phyloP scores from a whole-genome alignment of 805 yeast species.

The Scheffersomyces amazonensis region DNA sequence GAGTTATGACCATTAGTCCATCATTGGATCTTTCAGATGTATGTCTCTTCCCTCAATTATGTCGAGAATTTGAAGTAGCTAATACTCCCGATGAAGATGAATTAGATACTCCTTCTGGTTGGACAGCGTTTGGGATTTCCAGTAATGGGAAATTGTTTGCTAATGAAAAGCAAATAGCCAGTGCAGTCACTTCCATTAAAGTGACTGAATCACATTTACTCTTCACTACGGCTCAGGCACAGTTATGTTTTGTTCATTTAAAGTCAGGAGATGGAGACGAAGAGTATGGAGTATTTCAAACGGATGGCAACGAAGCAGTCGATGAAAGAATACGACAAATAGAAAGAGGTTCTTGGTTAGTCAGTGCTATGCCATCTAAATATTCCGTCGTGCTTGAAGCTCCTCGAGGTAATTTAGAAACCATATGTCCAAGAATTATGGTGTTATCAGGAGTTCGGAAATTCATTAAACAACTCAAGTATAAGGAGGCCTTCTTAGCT shows the following conservation, averaged over 20 bases:
- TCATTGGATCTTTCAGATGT: slow-evolving; percentile 31
- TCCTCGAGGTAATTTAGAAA: slow-evolving; percentile 93
- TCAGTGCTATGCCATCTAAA: slow-evolving; percentile 76
- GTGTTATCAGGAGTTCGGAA: slow-evolving; percentile 80
- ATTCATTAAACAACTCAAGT: slow-evolving; percentile 55
- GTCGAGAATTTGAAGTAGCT: slow-evolving; percentile 54
- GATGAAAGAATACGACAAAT: slow-evolving; percentile 88
- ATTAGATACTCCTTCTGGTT: slow-evolving; percentile 8
- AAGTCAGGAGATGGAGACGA: slow-evolving; percentile 33
- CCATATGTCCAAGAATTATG: slow-evolving; percentile 90
- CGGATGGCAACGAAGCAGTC: slow-evolving; percentile 10
- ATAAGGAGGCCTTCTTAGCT: slow-evolving; percentile 69
- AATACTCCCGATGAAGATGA: slow-evolving; percentile 20
- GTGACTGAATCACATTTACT: slow-evolving; percentile 69
- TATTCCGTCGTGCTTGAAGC: slow-evolving; percentile 87
- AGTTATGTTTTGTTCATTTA: slow-evolving; percentile 77
- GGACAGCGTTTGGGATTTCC: slow-evolving; percentile 73
- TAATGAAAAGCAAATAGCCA: slow-evolving; percentile 54
- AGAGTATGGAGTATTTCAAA: slow-evolving; percentile 29
- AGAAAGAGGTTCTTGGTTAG: slow-evolving; percentile 88
- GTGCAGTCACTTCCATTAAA: slow-evolving; percentile 79
- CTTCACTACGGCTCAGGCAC: slow-evolving; percentile 86
- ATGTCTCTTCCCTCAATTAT: slow-evolving; percentile 64
- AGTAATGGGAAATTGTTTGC: slow-evolving; percentile 72
- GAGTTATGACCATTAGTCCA: slow-evolving; percentile 41